Base-by-base conservation (phyloP, 176 grass and related monocot species). In the Oryza coarctata region DNA sequence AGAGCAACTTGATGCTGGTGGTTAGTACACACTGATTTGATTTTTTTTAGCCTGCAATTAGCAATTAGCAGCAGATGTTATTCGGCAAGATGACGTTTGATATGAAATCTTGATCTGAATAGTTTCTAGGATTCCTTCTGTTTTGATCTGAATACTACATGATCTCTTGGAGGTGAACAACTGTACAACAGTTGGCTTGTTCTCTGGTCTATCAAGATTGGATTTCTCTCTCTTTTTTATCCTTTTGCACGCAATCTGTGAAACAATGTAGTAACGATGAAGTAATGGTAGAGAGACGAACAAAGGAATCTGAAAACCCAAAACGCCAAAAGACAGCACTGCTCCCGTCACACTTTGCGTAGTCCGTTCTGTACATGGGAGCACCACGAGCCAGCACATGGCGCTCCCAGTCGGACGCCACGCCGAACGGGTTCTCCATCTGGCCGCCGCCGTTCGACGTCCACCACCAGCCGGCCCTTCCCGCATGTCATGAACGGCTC, bases 351-450 rank as follows among this genome's bases (percentile, higher is more conserved):
- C 26, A 74, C 65, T 88, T 98, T 98, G 65, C 75, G 83, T 40
- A 95, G 88, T 82, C 88, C 22, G 89, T 90, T 86, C 92, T 93
- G 80, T 86, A 93, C 90, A 98, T 98, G 7, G 92, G 88, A 78
- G 70, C 89, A 75, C 93, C 93, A 49, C 88, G 93, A 73, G 84
- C 88, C 13, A 98, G 70, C 7, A 92, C 84, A 88, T 93, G 93
- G 29, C 84, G 78, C 49, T 98, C 96, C 96, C 96, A 93, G 70
- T 95, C 90, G 1, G 93, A 91, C 7, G 62, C 80, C n/a, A 80
- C 87, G 17, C 87, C 82, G 40, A 98, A 93, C 4, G 93, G 96
- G 74, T 98, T 98, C 67, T 95, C 90, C 65, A 89, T 86, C 80
- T 0, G 63, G 60, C 71, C 74, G 65, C 18, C 72, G 50, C 72